Evolutionary conservation across 2,329 filamentous ascomycete species (phyloP), one percentile per base, ranked within the genome.

Genomic region (Cytospora mali): DNA sequence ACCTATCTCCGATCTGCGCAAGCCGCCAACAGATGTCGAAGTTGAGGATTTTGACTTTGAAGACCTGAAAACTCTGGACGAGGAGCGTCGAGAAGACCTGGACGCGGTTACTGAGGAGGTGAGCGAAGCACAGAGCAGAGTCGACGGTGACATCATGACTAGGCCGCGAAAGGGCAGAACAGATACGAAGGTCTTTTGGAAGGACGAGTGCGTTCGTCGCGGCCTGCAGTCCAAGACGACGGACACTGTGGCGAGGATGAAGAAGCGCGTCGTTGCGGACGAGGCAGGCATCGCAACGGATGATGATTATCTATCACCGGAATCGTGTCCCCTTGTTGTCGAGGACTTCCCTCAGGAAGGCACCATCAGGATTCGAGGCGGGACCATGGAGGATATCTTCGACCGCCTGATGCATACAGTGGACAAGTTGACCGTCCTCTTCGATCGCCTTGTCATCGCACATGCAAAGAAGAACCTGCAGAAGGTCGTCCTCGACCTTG

Each of bases 301-400:
- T 35, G 55, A 63, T 3, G 35, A 65, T 28, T 65, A 60, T 25
- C 31, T 61, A 48, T 57, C 61, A 16, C 64, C 53, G 13, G 56
- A 65, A 14, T 62, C 56, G 27, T 61, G 64, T 13, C 35, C 52
- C n/a, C 42, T 62, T 5, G 49, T 16, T 7, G 23, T 61, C 5
- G 25, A 33, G 16, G 49, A 50, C 21, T 35, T 65, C 11, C 56
- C 61, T 0, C 29, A 42, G 29, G 49, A 61, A 31, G 64, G 64
- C 53, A 60, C 57, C 29, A 55, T 35, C 14, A 56, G 35, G 10
- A 55, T 65, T 27, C 57, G 64, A 6, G 64, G 64, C 7, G 61
- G 64, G 4, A 55, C 50, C 13, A 65, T 65, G 64, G 64, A 65
- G 33, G 56, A 56, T n/a, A 56, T 59, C 13, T 65, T 65, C n/a